Evolutionary conservation across 441 rosid genomes (phyloP).

Genomic region (Aquilaria agallochum): DNA sequence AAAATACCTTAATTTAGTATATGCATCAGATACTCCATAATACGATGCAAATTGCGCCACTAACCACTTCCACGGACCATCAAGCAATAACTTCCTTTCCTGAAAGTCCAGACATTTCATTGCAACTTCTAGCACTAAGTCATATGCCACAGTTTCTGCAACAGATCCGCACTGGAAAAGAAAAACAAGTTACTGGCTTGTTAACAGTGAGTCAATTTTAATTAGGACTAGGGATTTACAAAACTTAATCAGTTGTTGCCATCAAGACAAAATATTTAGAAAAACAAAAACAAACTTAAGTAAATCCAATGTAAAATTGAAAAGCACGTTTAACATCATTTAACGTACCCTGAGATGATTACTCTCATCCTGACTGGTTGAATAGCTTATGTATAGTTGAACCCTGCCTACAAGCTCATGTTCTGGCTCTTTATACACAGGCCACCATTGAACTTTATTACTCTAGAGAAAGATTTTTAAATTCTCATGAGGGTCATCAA

Average conservation of each 20-base stretch:
- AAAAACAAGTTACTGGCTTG: slow-evolving; percentile 1
- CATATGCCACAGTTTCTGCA: slow-evolving; percentile 97
- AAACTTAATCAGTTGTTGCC: too few species aligned
- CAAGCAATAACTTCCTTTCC: slow-evolving; percentile 69
- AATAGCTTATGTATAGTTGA: slow-evolving; percentile 64
- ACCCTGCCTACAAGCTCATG: slow-evolving; percentile 85
- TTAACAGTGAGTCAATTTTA: too few species aligned
- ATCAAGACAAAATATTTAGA: not conserved
- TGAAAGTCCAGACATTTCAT: slow-evolving; percentile 82
- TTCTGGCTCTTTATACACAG: slow-evolving; percentile 83
- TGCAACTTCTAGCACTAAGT: slow-evolving; percentile 86
- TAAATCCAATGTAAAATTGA: not conserved
- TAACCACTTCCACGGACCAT: slow-evolving; percentile 96
- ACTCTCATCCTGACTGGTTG: slow-evolving; percentile 70
- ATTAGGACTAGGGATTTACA: too few species aligned
- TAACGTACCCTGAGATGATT: slow-evolving; percentile 49
- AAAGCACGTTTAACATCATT: not conserved
- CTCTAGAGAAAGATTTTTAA: slow-evolving; percentile 39
- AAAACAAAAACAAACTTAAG: slow-evolving; percentile 1
- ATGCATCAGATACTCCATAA: slow-evolving; percentile 88
- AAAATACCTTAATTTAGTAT: slow-evolving; percentile 77
- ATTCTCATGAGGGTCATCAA: slow-evolving; percentile 2
- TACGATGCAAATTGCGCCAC: slow-evolving; percentile 80
- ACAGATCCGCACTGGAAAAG: slow-evolving; percentile 69
- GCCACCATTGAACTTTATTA: slow-evolving; percentile 92